Evolutionary conservation across 1,284 basidiomycete genomes (phyloP).

Genomic region (Melampsora larici-populina): DNA sequence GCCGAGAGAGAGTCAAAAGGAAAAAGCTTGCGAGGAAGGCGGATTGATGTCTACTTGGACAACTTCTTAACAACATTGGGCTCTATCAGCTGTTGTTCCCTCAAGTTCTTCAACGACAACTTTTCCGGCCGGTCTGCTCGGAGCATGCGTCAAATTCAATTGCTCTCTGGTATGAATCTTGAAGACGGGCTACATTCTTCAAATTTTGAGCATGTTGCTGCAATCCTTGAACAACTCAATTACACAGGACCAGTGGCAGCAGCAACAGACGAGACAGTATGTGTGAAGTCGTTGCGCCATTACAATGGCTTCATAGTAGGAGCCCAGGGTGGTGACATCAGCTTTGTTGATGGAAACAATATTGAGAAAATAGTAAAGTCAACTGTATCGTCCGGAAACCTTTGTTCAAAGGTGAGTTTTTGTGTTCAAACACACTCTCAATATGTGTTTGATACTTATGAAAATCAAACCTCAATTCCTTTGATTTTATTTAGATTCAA

Average conservation of each 20-base stretch:
- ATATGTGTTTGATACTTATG: not conserved
- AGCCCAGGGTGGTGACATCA: no score
- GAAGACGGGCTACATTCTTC: not conserved
- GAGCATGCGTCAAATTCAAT: not conserved
- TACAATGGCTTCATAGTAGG: constrained; percentile 18
- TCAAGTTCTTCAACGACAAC: no score
- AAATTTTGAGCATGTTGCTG: constrained; percentile 2
- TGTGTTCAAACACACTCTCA: no score
- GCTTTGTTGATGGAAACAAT: not conserved
- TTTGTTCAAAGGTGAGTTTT: constrained; percentile 7
- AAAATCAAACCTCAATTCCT: not conserved
- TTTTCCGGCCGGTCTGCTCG: not conserved
- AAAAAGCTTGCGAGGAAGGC: no score
- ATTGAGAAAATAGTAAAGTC: not conserved
- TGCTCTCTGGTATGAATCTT: not conserved
- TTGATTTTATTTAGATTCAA: not conserved
- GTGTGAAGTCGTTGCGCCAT: constrained; percentile 3
- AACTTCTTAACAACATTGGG: no score
- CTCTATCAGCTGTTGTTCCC: no score
- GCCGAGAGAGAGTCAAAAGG: no score
- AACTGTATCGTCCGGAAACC: not conserved
- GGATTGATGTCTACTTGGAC: no score
- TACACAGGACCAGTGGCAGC: constrained; percentile 10
- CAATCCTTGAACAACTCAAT: not conserved
- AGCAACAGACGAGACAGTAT: constrained; percentile 3